phyloP scores from a whole-genome alignment of 2,329 filamentous ascomycete species.

The Fusarium virguliforme region DNA sequence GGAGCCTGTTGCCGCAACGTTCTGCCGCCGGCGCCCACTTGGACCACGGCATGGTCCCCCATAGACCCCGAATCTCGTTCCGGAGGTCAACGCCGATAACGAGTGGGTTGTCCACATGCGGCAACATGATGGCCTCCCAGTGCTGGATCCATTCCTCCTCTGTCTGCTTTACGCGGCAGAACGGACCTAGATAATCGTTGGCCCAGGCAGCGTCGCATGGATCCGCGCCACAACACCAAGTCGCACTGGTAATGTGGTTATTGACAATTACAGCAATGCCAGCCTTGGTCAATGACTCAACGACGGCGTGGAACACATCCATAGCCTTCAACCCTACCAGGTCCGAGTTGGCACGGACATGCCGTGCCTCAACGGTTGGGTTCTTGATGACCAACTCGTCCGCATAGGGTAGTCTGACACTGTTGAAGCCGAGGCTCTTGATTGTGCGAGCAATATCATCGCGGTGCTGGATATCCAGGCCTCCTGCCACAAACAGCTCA shows the following conservation, averaged over 20 bases:
- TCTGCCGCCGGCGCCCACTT: constrained; percentile 77
- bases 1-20: constrained; percentile 72
- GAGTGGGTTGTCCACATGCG: constrained; percentile 70
- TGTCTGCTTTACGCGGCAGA: constrained; percentile 75
- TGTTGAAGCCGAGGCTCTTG: constrained; percentile 77
- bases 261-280: constrained; percentile 78
- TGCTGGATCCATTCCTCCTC: constrained; percentile 78
- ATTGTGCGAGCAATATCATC: constrained; percentile 73
- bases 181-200: constrained; percentile 73
- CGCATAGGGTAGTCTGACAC: constrained; percentile 77
- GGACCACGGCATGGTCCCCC: constrained; percentile 79
- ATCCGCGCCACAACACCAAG: constrained; percentile 79
- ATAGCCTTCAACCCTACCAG: constrained; percentile 71
- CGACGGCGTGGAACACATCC: constrained; percentile 73
- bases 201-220: constrained; percentile 78
- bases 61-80: constrained; percentile 79
- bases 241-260: constrained; percentile 79
- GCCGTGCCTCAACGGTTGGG: constrained; percentile 65
- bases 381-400: constrained; percentile 78
- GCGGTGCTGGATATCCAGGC: constrained; percentile 75
- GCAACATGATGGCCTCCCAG: constrained; percentile 76
- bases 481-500: constrained; percentile 75
- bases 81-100: constrained; percentile 78
- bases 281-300: constrained; percentile 72
- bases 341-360: constrained; percentile 73